Evolutionary conservation across 1,284 basidiomycete species (phyloP), one percentile per base, ranked within the genome.

Genomic region (Leccinum pachyderme): DNA sequence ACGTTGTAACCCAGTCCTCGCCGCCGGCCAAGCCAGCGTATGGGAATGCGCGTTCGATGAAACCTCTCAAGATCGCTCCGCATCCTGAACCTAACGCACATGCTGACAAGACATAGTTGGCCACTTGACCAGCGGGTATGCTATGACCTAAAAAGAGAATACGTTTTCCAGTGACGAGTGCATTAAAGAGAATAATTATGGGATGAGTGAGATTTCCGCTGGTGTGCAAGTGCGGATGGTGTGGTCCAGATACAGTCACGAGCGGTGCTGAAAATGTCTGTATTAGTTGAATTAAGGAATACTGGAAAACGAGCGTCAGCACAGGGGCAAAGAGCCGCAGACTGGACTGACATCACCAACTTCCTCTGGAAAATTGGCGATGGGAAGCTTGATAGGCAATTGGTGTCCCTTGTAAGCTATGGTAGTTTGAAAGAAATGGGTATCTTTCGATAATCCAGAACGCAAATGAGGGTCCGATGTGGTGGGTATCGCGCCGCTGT

Each of bases 151-250:
- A 77, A 73, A 99, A 97, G 61, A 99, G 87, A 61, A 98, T 89
- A 13, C 95, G 87, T 67, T 98, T 97, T 55, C 91, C 87, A 0
- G 95, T 95, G 25, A 97, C 79, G 55, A 99, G 82, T 0, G 95
- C 95, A 70, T 98, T 98, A 78, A 97, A 94, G 11, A 99, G 82
- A 44, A 98, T 80, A 56, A 96, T 94, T 63, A 99, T 86, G 0
- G 95, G 94, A 66, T 95, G 93, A 0, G 96, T 98, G 55, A 83
- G 77, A n/a, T 83, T 77, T 50, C 96, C 96, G 62, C 89, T 94
- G 0, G 93, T 93, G 69, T 98, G 95, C 29, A 99, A 77, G 69
- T 98, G 93, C 1, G 95, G 90, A 68, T 97, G 94, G 45, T 86
- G 76, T 1, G 94, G 94, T 7, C 91, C 87, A 28, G 81, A 77